Base-by-base conservation (phyloP, 23 red algal genomes). In the Gracilariopsis chorda region DNA sequence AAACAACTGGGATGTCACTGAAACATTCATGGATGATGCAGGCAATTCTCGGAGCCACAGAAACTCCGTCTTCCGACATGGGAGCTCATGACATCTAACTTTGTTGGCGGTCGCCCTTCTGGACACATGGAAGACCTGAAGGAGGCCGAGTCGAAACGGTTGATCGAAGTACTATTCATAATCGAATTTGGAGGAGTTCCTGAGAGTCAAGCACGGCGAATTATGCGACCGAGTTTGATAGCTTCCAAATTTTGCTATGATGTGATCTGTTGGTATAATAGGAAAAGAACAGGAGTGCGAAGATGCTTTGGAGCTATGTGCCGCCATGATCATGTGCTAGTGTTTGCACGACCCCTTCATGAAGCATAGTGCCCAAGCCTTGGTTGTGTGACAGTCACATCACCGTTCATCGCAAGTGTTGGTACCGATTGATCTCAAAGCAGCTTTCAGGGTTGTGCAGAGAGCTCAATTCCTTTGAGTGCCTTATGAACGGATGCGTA, bases 361-460 rank as follows among this genome's bases (percentile, higher is more conserved):
- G 13, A 41, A 2, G 0, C 6, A 12, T 1, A 39, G 4, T 68
- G 62, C 13, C 62, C 62, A 2, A 68, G 62, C 32, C 4, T 17
- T 2, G 13, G n/a, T 3, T 37, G 13, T n/a, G 72, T 16, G 27
- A 39, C 30, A 30, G 1, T 14, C 32, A 30, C 1, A 2, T 68
- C 1, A 13, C 62, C 14, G 6, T 41, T 17, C 28, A 39, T 39
- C 33, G 32, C 2, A 77, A 52, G 8, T 77, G 35, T 17, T 77
- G 72, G 72, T 77, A 77, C 33, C 33, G n/a, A 55, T 25, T 77
- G 23, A 12, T 77, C 20, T 77, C 72, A 55, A 44, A 77, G 19
- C 19, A 51, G 19, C 12, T 77, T 8, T 25, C 72, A 16, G 72
- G 40, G 6, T 13, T 77, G 40, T 77, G 72, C 29, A 49, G 24